Percentiles rank a stretch among this genome's conserved stretches.
These are phyloP conservation scores for Aphanomyces stellatus DNA, from an alignment of 352 stramenopile genomes.

Conservation along the genomic window DNA sequence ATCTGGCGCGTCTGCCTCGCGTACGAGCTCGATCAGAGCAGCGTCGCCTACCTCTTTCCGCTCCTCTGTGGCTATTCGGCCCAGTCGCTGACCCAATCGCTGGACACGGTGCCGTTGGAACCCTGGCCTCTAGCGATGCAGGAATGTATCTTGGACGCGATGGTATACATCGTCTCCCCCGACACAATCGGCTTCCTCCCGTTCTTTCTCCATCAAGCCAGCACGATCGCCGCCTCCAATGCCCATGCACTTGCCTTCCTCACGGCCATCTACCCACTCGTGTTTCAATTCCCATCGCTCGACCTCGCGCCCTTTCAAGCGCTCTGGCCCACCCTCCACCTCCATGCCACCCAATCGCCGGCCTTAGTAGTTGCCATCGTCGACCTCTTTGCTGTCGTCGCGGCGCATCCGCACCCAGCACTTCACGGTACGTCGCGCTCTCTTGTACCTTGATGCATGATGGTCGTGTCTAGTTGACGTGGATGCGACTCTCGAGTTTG, in stretches of 20 bases:
- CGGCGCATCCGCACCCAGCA: neutral
- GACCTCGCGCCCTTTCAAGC: neutral
- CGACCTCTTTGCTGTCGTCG: neutral
- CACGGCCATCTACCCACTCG: neutral
- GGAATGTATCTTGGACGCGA: neutral
- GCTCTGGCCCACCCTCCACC: neutral
- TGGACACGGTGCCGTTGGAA: neutral
- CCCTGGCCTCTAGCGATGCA: slow-evolving; percentile 15
- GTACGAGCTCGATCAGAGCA: slow-evolving; percentile 63
- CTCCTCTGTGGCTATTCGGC: slow-evolving; percentile 35
- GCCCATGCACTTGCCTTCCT: neutral
- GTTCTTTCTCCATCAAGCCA: slow-evolving; percentile 14
- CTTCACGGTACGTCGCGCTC: neutral
- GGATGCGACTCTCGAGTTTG: neutral
- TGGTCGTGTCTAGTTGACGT: neutral
- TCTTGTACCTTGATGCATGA: no score
- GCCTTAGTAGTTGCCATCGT: neutral
- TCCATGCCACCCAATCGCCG: neutral
- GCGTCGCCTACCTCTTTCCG: slow-evolving; percentile 55
- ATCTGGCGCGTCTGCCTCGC: slow-evolving; percentile 53
- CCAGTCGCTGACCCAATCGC: slow-evolving; percentile 14
- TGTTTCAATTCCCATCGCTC: neutral
- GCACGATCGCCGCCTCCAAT: neutral
- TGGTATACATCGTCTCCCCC: neutral
- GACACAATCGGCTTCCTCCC: neutral